Base-by-base conservation (phyloP, 352 stramenopile genomes). In the Phytophthora citrophthora region DNA sequence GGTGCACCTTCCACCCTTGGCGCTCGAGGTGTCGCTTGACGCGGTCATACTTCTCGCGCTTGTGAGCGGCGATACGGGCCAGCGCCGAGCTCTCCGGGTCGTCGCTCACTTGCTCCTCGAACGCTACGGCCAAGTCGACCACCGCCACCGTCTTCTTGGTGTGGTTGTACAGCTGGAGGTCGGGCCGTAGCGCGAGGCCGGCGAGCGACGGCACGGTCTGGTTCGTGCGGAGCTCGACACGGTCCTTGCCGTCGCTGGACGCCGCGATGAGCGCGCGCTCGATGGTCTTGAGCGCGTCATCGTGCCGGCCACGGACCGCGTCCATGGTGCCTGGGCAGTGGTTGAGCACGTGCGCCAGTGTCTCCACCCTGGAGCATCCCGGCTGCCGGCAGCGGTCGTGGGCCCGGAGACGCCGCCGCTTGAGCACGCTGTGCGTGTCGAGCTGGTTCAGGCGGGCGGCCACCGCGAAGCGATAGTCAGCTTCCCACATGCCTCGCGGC, bases 261-360 rank as follows among this genome's bases (percentile, higher is more conserved):
- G 51, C 50, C 41, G 61, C 45, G 16, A 10, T 23, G 27, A 58
- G 15, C 16, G 39, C 23, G 6, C 18, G 23, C 34, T 59, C 54
- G 61, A 70, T 69, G 7, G 13, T 4, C 54, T 70, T 51, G 13
- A 70, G 44, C 7, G 39, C 62, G 24, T 57, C 36, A 34, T 70
- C 49, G 18, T 70, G 54, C 10, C 43, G 54, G 1, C 16, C n/a
- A 9, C 54, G 43, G 5, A 61, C 23, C 0, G 39, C 53, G 32
- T 55, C 54, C 53, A 64, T 64, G 4, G 36, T 70, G 26, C 32
- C 41, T 1, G 12, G 9, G 12, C 61, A 64, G 48, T 64, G 49
- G 34, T 61, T 70, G 5, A 70, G 48, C 7, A 70, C 54, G 26
- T 58, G 52, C 0, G 43, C 53, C 20, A 59, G 29, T 15, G 53